phyloP scores from a whole-genome alignment of 1,284 basidiomycete species.

The Rhodotorula sp. region DNA sequence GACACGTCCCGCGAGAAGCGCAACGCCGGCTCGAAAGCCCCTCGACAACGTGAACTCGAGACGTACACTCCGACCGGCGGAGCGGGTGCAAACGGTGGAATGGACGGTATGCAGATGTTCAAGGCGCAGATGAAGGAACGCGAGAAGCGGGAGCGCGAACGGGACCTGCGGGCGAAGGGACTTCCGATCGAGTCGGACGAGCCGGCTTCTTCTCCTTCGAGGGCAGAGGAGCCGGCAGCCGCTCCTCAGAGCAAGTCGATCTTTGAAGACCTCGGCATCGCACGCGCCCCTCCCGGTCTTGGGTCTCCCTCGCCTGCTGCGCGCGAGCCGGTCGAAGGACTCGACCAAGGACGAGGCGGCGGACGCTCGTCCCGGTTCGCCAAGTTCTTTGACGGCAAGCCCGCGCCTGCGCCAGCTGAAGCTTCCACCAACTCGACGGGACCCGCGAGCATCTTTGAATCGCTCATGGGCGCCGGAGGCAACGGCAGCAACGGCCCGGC shows the following conservation, averaged over 20 bases:
- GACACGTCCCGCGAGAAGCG: not conserved
- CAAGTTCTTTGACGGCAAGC: slow-evolving; percentile 39
- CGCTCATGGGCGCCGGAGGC: slow-evolving; percentile 19
- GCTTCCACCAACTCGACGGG: slow-evolving; percentile 4
- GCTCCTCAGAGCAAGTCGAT: slow-evolving; percentile 18
- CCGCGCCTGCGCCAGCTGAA: slow-evolving; percentile 9
- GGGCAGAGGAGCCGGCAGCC: not conserved
- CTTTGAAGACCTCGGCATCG: slow-evolving; percentile 33
- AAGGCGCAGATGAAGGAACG: slow-evolving; percentile 41
- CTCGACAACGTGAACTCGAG: not conserved
- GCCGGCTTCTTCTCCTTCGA: not conserved
- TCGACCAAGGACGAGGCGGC: not conserved
- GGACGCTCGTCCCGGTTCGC: slow-evolving; percentile 34
- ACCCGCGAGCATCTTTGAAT: slow-evolving; percentile 22
- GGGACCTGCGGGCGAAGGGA: slow-evolving; percentile 8
- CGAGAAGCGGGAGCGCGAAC: slow-evolving; percentile 19
- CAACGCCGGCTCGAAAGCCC: not conserved
- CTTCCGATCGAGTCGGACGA: slow-evolving; percentile 4
- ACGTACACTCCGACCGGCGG: not conserved
- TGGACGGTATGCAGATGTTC: slow-evolving; percentile 35
- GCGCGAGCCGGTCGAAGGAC: not conserved
- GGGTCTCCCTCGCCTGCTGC: not conserved
- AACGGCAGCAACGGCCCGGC: not conserved
- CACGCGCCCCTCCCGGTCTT: slow-evolving; percentile 14
- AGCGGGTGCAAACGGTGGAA: slow-evolving; percentile 13